Conservation (phyloP, 2,329 filamentous ascomycete genomes). For the Fusarium robinianum region DNA sequence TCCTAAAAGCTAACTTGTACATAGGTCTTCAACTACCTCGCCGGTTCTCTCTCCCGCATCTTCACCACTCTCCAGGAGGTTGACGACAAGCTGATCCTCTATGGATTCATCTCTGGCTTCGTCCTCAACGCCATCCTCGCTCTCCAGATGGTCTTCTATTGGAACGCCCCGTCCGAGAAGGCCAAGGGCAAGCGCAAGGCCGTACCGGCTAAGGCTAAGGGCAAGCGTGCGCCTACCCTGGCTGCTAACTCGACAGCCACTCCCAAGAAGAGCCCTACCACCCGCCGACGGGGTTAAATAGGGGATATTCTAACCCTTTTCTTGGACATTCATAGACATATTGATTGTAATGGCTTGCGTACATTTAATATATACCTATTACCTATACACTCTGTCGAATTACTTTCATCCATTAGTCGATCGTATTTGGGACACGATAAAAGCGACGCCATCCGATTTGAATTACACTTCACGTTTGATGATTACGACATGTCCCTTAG, state of each 20-base stretch:
- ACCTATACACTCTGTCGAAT: neutral
- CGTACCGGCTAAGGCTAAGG: slow-evolving; percentile 35
- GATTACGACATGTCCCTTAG: no score
- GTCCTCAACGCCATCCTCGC: slow-evolving; percentile 86
- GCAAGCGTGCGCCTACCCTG: slow-evolving; percentile 37
- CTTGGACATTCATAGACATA: slow-evolving; percentile 23
- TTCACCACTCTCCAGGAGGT: slow-evolving; percentile 98
- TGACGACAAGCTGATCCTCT: slow-evolving; percentile 93
- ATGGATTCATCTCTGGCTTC: slow-evolving; percentile 91
- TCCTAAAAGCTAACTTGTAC: neutral
- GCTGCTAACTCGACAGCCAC: slow-evolving; percentile 34
- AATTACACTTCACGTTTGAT: no score
- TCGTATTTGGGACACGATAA: neutral
- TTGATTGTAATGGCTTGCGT: slow-evolving; percentile 17
- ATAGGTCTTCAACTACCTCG: slow-evolving; percentile 97
- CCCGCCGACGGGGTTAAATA: slow-evolving; percentile 50
- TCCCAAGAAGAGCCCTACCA: slow-evolving; percentile 50
- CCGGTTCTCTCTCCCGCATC: slow-evolving; percentile 89
- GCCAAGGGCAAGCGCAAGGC: slow-evolving; percentile 49
- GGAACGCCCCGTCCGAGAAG: slow-evolving; percentile 70
- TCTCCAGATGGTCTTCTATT: slow-evolving; percentile 93
- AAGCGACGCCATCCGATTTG: no score
- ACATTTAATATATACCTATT: slow-evolving; percentile 11
- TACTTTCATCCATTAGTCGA: no score
- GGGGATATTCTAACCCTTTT: slow-evolving; percentile 26